Conservation (phyloP, 257 asterid genomes). For the Solanum habrochaites region DNA sequence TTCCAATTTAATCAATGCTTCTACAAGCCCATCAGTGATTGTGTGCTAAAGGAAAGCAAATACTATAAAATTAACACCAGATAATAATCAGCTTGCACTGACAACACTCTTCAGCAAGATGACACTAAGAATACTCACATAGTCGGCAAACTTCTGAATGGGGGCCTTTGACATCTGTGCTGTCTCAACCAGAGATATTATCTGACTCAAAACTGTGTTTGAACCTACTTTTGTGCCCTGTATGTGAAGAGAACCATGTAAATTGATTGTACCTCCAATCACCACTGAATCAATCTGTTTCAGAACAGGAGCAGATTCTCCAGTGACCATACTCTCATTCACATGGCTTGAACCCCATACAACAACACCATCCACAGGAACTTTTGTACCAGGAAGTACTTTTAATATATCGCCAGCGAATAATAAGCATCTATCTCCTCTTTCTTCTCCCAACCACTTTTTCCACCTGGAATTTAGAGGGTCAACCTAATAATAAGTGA, state of each 20-base stretch:
- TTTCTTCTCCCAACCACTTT: conserved; percentile 65
- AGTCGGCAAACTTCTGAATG: conserved; percentile 93
- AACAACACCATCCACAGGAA: conserved; percentile 88
- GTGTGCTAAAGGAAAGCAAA: neutral
- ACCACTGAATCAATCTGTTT: conserved; percentile 58
- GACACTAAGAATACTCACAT: conserved; percentile 40
- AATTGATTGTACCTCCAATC: conserved; percentile 91
- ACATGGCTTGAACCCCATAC: conserved; percentile 97
- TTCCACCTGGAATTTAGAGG: conserved; percentile 55
- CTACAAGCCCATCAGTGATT: neutral
- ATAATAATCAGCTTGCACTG: neutral
- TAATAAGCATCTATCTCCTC: conserved; percentile 91
- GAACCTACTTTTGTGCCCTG: conserved; percentile 90
- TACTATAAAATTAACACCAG: neutral
- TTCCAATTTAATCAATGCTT: neutral
- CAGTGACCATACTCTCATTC: conserved; percentile 97
- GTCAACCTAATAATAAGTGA: neutral
- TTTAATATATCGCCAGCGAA: conserved; percentile 83
- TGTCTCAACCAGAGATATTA: conserved; percentile 92
- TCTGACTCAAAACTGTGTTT: conserved; percentile 90
- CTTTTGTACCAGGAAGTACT: conserved; percentile 88
- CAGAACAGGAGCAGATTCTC: conserved; percentile 77
- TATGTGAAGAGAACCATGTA: conserved; percentile 86
- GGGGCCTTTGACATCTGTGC: conserved; percentile 99
- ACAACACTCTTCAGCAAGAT: neutral